Conservation (phyloP, 2,329 filamentous ascomycete genomes). For the Fusarium sacchari region DNA sequence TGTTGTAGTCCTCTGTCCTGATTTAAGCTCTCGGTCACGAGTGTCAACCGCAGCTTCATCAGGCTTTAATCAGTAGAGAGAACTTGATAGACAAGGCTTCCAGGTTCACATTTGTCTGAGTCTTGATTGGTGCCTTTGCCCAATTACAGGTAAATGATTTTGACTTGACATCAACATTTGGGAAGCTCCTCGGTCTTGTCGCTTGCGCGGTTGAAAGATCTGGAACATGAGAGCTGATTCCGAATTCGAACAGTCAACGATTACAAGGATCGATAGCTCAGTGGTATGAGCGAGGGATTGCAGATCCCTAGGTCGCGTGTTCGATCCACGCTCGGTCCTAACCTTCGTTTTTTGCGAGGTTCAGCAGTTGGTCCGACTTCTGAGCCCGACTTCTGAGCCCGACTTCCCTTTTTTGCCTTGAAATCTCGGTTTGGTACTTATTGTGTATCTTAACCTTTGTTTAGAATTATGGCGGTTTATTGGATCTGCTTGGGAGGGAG, state of each 20-base stretch:
- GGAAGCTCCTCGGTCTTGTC: neutral
- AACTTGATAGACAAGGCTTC: too few relatives aligned
- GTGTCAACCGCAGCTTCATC: too few relatives aligned
- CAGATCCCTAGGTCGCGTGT: slow-evolving; percentile 14
- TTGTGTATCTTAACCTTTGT: neutral
- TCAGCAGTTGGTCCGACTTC: too few relatives aligned
- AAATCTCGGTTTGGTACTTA: rapidly evolving
- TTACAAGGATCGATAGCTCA: slow-evolving; percentile 9
- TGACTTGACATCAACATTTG: neutral
- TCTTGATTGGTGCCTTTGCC: neutral
- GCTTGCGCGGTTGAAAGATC: rapidly evolving
- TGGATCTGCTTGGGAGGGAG: too few relatives aligned
- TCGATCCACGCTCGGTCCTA: slow-evolving; percentile 12
- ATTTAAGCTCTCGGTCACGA: too few relatives aligned
- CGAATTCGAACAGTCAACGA: rapidly evolving
- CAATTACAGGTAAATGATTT: neutral
- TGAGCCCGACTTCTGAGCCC: too few relatives aligned
- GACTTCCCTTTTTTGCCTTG: neutral
- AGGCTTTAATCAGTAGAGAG: too few relatives aligned
- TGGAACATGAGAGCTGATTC: rapidly evolving
- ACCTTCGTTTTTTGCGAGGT: rapidly evolving
- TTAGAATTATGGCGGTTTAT: neutral
- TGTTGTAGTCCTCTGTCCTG: too few relatives aligned
- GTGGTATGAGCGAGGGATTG: slow-evolving; percentile 16
- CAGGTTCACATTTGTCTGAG: neutral